Base-by-base conservation (phyloP, 495 filamentous ascomycete genomes). In the Acidomyces sp. region DNA sequence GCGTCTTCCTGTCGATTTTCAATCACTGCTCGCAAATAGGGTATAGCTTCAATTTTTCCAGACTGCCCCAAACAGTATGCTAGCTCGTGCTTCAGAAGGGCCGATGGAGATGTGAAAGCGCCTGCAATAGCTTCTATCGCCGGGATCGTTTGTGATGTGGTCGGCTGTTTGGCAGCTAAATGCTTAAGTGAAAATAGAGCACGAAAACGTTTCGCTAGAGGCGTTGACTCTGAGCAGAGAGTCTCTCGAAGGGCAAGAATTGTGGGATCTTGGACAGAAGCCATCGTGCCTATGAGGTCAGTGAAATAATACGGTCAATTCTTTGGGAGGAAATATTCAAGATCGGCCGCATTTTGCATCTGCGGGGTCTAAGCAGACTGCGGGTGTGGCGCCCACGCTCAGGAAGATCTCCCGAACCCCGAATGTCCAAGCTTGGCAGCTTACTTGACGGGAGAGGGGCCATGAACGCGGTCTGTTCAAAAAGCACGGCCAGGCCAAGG, bases 151-250 rank as follows among this genome's bases (percentile, higher is more conserved):
- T 80, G 66, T 32, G 68, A 59, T 23, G 71, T 75, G 5, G 70
- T 64, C 7, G 75, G 75, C 7, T 75, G 58, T 37, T 77, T 69
- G 29, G 75, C 78, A 7, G 92, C 90, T 30, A 94, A 66, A 60
- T 94, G 78, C 63, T 96, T 96, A 39, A 99, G 76, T 10, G 90
- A 94, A 68, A 99, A 99, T 50, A 96, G 81, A 19, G 90, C 92
- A 54, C 90, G 87, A 65, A 96, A 99, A 41, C 88, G 85, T 43
- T 80, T 70, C 33, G 86, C 80, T 43, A 97, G 82, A 18, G 88
- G 77, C 42, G 78, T 75, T 22, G 68, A 60, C 62, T 96, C 87
- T 40, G 78, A 75, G 49, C 68, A 74, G 37, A 97, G 78, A 49
- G 78, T 77, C 50, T 77, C 68, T 53, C 85, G 82, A 32, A 94